Percentiles rank a stretch among this genome's conserved stretches.
Evolutionary conservation across 768 basidiomycete genomes (phyloP).

Genomic region (Tephrocybe sp.): DNA sequence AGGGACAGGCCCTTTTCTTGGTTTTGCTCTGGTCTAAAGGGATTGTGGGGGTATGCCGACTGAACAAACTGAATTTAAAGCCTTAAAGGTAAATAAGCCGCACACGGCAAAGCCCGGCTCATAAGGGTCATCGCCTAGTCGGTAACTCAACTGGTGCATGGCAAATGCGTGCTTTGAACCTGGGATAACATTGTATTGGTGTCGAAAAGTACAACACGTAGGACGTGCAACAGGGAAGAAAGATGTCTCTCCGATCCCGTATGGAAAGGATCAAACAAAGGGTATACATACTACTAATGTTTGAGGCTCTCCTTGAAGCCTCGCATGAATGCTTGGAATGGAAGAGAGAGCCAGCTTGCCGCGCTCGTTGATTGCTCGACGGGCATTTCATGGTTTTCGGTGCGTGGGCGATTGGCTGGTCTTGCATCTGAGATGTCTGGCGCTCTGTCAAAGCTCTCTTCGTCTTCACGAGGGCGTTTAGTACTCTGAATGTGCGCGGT

Average conservation of each 20-base stretch:
- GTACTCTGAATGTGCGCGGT: slow-evolving; percentile 27
- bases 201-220: slow-evolving; percentile 7
- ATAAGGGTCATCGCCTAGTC: neutral
- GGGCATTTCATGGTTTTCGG: slow-evolving; percentile 43
- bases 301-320: slow-evolving; percentile 65
- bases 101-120: slow-evolving; percentile 18
- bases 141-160: slow-evolving; percentile 2
- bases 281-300: slow-evolving; percentile 15
- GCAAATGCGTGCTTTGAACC: slow-evolving; percentile 9
- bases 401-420: slow-evolving; percentile 53
- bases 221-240: neutral
- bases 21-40: neutral
- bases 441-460: slow-evolving; percentile 21
- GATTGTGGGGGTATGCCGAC: no score
- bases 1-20: neutral
- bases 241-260: neutral
- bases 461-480: slow-evolving; percentile 53
- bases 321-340: slow-evolving; percentile 63
- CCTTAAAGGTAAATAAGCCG: slow-evolving; percentile 13
- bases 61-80: neutral
- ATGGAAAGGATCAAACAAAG: neutral
- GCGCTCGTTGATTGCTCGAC: slow-evolving; percentile 44
- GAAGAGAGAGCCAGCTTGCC: slow-evolving; percentile 61
- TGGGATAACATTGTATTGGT: slow-evolving; percentile 10
- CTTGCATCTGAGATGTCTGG: slow-evolving; percentile 37